Conservation (phyloP, 352 stramenopile species). For the Globisporangium canariense region DNA sequence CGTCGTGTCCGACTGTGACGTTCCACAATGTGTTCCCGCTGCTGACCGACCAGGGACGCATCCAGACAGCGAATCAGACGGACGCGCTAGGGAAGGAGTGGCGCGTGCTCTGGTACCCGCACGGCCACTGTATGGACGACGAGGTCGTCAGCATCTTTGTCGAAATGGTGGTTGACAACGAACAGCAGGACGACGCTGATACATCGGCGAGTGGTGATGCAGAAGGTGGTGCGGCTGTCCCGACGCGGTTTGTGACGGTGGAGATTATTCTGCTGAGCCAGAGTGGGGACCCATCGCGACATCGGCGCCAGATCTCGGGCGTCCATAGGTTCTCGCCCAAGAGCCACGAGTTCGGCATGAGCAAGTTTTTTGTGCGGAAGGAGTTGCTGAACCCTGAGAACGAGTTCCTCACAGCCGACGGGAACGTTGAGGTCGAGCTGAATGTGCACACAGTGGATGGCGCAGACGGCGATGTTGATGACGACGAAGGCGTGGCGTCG, state of each 20-base stretch:
- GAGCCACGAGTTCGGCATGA: conserved; percentile 52
- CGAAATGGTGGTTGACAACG: conserved; percentile 35
- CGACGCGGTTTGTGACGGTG: conserved; percentile 23
- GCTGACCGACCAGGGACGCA: conserved; percentile 28
- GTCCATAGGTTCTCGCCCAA: conserved; percentile 53
- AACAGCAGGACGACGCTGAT: not conserved
- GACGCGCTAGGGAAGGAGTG: conserved; percentile 45
- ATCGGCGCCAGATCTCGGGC: conserved; percentile 33
- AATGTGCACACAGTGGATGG: conserved; percentile 31
- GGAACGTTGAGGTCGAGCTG: conserved; percentile 49
- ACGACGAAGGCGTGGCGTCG: conserved; percentile 9
- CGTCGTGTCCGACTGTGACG: conserved; percentile 16
- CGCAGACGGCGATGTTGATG: conserved; percentile 10
- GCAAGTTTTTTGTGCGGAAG: conserved; percentile 41
- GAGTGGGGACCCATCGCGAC: conserved; percentile 16
- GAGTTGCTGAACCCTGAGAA: conserved; percentile 47
- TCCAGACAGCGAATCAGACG: conserved; percentile 27
- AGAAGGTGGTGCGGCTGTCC: not conserved
- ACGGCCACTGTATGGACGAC: conserved; percentile 36
- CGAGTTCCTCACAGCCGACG: conserved; percentile 39
- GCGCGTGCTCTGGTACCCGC: conserved; percentile 65
- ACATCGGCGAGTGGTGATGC: conserved; percentile 1
- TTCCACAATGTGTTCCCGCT: conserved; percentile 43
- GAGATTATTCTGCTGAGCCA: conserved; percentile 49
- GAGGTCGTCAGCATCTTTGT: conserved; percentile 59